Evolutionary conservation across 495 filamentous ascomycete species (phyloP).

Genomic region (Geoglossum glabrum): DNA sequence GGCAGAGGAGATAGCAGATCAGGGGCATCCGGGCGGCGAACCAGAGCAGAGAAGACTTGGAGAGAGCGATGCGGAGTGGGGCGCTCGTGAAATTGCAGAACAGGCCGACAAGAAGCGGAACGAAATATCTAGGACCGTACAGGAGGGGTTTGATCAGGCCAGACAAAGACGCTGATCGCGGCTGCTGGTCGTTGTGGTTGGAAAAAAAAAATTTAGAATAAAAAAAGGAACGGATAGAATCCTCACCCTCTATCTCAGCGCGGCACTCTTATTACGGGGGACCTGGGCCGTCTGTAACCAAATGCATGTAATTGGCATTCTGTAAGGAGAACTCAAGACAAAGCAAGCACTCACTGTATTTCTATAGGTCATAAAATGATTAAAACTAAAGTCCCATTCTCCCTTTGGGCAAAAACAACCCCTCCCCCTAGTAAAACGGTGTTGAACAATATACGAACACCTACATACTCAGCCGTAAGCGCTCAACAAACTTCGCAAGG

Average conservation of each 20-base stretch:
- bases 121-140: constrained; percentile 28
- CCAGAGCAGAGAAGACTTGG: constrained; percentile 8
- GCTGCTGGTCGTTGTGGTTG: too few species aligned
- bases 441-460: too few species aligned
- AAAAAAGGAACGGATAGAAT: too few species aligned
- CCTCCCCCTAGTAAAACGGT: too few species aligned
- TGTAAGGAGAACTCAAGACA: not conserved
- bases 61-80: constrained; percentile 5
- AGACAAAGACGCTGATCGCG: constrained; percentile 19
- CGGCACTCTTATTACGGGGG: too few species aligned
- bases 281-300: not conserved
- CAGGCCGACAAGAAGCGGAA: constrained; percentile 9
- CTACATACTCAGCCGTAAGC: too few species aligned
- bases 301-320: not conserved
- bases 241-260: too few species aligned
- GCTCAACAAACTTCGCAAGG: too few species aligned
- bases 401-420: too few species aligned
- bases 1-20: not conserved
- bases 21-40: not conserved
- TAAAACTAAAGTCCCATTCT: too few species aligned
- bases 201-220: too few species aligned
- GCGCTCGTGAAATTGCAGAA: not conserved
- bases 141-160: constrained; percentile 33
- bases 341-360: not conserved
- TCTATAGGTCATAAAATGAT: too few species aligned